Conservation (phyloP, 1,139 yeast species). For the Blastobotrys raffinosifermentans region DNA sequence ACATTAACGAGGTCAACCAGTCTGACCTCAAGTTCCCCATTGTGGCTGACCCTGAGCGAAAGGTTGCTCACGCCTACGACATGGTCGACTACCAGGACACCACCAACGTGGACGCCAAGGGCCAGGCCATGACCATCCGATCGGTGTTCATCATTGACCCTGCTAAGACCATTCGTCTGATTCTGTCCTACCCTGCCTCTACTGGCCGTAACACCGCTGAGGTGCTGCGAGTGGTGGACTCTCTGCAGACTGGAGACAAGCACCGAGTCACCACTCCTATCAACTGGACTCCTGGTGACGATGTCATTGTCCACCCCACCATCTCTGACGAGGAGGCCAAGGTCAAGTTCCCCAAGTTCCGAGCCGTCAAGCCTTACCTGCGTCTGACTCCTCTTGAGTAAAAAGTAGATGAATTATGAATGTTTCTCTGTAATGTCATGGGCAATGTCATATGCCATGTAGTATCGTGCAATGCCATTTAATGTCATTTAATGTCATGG, state of each 20-base stretch:
- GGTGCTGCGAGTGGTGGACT: slow-evolving; percentile 73
- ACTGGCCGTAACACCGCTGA: slow-evolving; percentile 88
- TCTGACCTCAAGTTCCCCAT: slow-evolving; percentile 68
- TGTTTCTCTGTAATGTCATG: too few relatives aligned
- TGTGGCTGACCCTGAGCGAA: slow-evolving; percentile 68
- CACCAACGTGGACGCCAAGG: slow-evolving; percentile 52
- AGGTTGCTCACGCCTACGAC: slow-evolving; percentile 63
- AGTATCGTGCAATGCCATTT: too few relatives aligned
- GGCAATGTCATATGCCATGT: too few relatives aligned
- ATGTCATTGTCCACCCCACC: slow-evolving; percentile 74
- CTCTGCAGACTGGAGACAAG: slow-evolving; percentile 69
- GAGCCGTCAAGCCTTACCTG: slow-evolving; percentile 73
- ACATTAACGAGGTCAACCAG: slow-evolving; percentile 72
- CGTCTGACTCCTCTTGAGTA: slow-evolving; percentile 45
- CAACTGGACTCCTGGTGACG: slow-evolving; percentile 84
- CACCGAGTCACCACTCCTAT: slow-evolving; percentile 74
- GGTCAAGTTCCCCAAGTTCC: slow-evolving; percentile 67
- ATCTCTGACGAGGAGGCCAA: slow-evolving; percentile 68
- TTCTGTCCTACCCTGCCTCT: slow-evolving; percentile 75
- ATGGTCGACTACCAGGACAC: slow-evolving; percentile 72
- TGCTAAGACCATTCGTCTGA: slow-evolving; percentile 63
- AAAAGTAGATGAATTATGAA: too few relatives aligned
- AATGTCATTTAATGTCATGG: too few relatives aligned
- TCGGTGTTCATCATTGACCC: slow-evolving; percentile 83
- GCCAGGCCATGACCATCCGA: slow-evolving; percentile 65